phyloP scores from a whole-genome alignment of 2,329 filamentous ascomycete species.

The Botrytis tulipae region DNA sequence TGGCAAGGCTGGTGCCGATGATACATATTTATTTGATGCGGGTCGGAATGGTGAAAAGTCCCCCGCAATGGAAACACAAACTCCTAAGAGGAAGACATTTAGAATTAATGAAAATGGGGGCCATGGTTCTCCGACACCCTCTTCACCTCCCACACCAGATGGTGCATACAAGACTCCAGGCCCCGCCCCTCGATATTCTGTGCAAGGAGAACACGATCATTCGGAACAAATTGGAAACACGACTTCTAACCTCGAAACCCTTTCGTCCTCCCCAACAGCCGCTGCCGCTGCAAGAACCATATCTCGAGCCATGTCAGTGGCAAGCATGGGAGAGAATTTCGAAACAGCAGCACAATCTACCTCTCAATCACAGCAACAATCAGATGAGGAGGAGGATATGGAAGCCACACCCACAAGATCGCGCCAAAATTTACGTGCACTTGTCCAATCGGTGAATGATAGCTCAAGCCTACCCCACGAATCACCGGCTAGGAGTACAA shows the following conservation, averaged over 20 bases:
- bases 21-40: slow-evolving; percentile 58
- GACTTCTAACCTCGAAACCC: slow-evolving; percentile 52
- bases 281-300: slow-evolving; percentile 54
- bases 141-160: slow-evolving; percentile 31
- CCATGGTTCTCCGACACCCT: slow-evolving; percentile 20
- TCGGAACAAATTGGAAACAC: slow-evolving; percentile 39
- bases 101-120: slow-evolving; percentile 10
- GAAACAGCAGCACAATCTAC: slow-evolving; percentile 23
- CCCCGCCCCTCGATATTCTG: slow-evolving; percentile 15
- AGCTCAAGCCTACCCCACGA: slow-evolving; percentile 37
- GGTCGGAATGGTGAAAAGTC: slow-evolving; percentile 19
- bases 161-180: slow-evolving; percentile 35
- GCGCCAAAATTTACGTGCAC: slow-evolving; percentile 19
- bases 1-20: slow-evolving; percentile 50
- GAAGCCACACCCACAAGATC: slow-evolving; percentile 33
- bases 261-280: slow-evolving; percentile 57
- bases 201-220: slow-evolving; percentile 18
- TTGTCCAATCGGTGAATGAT: slow-evolving; percentile 27
- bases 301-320: slow-evolving; percentile 51
- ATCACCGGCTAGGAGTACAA: slow-evolving; percentile 40
- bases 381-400: slow-evolving; percentile 29
- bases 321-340: slow-evolving; percentile 36
- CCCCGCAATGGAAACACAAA: slow-evolving; percentile 9
- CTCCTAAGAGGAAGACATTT: background rate
- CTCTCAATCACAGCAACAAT: slow-evolving; percentile 26